Evolutionary conservation across 106 monocot genomes (phyloP), one percentile per base, ranked within the genome.

Genomic region (Allium cepa): DNA sequence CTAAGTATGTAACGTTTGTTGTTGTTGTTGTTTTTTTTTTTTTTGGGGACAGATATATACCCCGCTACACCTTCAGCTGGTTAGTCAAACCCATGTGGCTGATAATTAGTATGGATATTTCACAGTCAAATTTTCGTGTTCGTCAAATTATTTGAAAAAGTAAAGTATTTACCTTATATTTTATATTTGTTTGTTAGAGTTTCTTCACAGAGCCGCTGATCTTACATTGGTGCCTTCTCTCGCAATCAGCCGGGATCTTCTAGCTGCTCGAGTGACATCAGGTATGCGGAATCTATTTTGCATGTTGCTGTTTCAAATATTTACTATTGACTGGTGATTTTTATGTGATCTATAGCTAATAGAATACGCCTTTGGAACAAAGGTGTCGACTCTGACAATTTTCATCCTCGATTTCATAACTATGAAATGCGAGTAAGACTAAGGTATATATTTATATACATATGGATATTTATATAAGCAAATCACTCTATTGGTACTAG

Each of bases 41-140:
- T 36, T 36, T 36, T 4, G 51, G 45, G 15, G 18, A 48, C 97
- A 99, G 97, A 73, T 99, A 99, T 48, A 93, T 99, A 63, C 92
- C 96, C 0, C 86, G 88, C 76, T 96, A 96, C 76, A 96, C 85
- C 10, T 91, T 88, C 73, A 96, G 87, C 57, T 96, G 91, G 96
- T 79, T 96, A 79, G 91, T 92, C 56, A 81, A 85, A 63, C 96
- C 91, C 22, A 91, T 88, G 83, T 92, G 96, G 91, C 49, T 81
- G 59, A 71, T 96, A 67, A 86, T 91, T 76, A 88, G 91, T 95
- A 82, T 62, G 81, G 11, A 60, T 57, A 14, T 47, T 50, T 72
- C 47, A 57, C 63, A 46, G 26, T 36, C 36, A 36, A 36, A 36
- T 36, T 36, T 36, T 36, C 0, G 5, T 36, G 3, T 36, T 36